Percentiles rank a stretch among this genome's conserved stretches.
phyloP scores from a whole-genome alignment of 108 stramenopile species.

The Skeletonema tropicum region DNA sequence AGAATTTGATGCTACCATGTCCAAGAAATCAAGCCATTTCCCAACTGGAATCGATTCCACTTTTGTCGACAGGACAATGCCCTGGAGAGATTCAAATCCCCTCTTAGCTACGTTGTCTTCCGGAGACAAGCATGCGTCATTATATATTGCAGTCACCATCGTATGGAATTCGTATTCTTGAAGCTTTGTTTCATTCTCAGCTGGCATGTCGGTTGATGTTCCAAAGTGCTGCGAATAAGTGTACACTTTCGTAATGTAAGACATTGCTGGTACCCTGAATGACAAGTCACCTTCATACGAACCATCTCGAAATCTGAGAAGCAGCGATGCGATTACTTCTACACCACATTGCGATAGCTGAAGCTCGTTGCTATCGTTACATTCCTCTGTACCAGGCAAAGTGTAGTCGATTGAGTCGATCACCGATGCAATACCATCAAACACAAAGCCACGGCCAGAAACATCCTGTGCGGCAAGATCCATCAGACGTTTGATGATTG shows the following conservation, averaged over 20 bases:
- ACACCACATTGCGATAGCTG: conserved; percentile 55
- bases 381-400: conserved; percentile 32
- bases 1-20: conserved; percentile 59
- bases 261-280: conserved; percentile 66
- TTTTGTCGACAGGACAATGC: conserved; percentile 60
- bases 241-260: conserved; percentile 77
- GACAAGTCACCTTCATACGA: conserved; percentile 66
- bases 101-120: conserved; percentile 56
- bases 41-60: conserved; percentile 64
- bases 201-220: neutral
- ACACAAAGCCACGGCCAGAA: conserved; percentile 69
- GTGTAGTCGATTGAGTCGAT: conserved; percentile 69
- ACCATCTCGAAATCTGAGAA: conserved; percentile 68
- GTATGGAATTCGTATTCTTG: conserved; percentile 70
- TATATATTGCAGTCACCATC: conserved; percentile 63
- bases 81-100: conserved; percentile 68
- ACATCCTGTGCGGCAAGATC: conserved; percentile 61
- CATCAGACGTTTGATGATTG: conserved; percentile 64
- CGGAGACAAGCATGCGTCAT: conserved; percentile 59
- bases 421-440: conserved; percentile 82
- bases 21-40: conserved; percentile 68
- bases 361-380: conserved; percentile 27
- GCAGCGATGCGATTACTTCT: conserved; percentile 54
- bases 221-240: conserved; percentile 48
- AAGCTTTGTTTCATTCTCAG: conserved; percentile 15